A percentile compares a stretch with the other conserved stretches of the same genome.
phyloP scores from a whole-genome alignment of 305 asterid genomes.

The Fraxinus albicans region DNA sequence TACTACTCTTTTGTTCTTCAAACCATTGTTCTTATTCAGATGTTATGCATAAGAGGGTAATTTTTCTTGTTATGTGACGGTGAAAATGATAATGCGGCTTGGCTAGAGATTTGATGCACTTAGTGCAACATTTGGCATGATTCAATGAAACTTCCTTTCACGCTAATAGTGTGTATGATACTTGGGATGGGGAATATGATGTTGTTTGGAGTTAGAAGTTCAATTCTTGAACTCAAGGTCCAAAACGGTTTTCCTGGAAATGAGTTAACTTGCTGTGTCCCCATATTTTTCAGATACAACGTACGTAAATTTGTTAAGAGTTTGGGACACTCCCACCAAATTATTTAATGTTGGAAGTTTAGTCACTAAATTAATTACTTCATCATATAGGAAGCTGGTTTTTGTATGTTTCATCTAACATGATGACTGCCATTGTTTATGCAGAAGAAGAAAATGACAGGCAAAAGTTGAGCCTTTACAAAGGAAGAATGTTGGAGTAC shows the following conservation, averaged over 20 bases:
- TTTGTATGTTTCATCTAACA: slow-evolving; percentile 7
- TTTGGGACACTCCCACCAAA: neutral
- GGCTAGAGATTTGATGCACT: neutral
- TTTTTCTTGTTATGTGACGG: neutral
- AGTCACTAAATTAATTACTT: neutral
- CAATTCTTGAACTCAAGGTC: slow-evolving; percentile 15
- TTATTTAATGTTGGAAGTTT: neutral
- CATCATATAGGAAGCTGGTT: neutral
- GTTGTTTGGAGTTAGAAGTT: slow-evolving; percentile 7
- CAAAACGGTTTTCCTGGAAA: neutral
- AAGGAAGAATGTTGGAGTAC: slow-evolving; percentile 38
- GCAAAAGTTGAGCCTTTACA: slow-evolving; percentile 28
- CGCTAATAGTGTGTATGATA: neutral
- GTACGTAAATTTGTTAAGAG: neutral
- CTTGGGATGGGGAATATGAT: neutral
- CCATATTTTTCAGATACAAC: neutral
- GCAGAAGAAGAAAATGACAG: slow-evolving; percentile 34
- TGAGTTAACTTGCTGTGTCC: neutral
- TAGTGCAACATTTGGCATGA: neutral
- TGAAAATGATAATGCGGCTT: neutral
- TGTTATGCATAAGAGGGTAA: neutral
- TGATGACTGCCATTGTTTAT: slow-evolving; percentile 6
- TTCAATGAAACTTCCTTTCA: neutral
- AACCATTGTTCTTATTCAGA: neutral
- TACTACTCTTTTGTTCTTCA: neutral